Evolutionary conservation across 495 filamentous ascomycete genomes (phyloP).

Genomic region (Pyronema omphalodes): DNA sequence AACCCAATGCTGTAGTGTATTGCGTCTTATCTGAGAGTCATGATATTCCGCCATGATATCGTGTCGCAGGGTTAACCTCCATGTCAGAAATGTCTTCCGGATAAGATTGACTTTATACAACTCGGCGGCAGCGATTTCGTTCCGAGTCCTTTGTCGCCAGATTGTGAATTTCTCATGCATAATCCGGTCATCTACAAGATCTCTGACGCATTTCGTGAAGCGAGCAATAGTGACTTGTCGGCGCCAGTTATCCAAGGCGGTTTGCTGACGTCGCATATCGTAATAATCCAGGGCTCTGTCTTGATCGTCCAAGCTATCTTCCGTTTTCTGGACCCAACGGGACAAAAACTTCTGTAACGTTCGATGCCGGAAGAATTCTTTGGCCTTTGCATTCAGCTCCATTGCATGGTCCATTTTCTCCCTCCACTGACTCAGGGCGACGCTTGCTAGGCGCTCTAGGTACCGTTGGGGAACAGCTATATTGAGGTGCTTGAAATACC

Average conservation of each 20-base stretch:
- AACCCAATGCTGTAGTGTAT: neutral
- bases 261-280: conserved; percentile 16
- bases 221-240: conserved; percentile 13
- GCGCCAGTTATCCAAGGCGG: conserved; percentile 15
- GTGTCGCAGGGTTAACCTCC: conserved; percentile 13
- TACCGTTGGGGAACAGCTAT: conserved; percentile 11
- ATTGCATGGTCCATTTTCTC: conserved; percentile 12
- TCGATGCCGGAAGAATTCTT: conserved; percentile 7
- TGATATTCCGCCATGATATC: conserved; percentile 10
- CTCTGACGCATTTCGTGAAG: conserved; percentile 3
- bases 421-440: conserved; percentile 8
- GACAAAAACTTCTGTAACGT: conserved; percentile 17
- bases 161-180: conserved; percentile 5
- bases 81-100: conserved; percentile 5
- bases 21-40: neutral
- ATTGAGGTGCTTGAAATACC: conserved; percentile 19
- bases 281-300: conserved; percentile 14
- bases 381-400: conserved; percentile 17
- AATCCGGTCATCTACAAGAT: conserved; percentile 10
- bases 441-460: neutral
- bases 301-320: conserved; percentile 13
- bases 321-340: conserved; percentile 15
- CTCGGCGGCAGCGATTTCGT: conserved; percentile 10
- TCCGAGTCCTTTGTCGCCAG: conserved; percentile 16
- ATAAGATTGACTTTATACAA: conserved; percentile 3